Percentiles rank a stretch among this genome's conserved stretches.
These are phyloP conservation scores for Tothia fuscella DNA, from an alignment of 2,329 filamentous ascomycete genomes.

Conservation along the genomic window DNA sequence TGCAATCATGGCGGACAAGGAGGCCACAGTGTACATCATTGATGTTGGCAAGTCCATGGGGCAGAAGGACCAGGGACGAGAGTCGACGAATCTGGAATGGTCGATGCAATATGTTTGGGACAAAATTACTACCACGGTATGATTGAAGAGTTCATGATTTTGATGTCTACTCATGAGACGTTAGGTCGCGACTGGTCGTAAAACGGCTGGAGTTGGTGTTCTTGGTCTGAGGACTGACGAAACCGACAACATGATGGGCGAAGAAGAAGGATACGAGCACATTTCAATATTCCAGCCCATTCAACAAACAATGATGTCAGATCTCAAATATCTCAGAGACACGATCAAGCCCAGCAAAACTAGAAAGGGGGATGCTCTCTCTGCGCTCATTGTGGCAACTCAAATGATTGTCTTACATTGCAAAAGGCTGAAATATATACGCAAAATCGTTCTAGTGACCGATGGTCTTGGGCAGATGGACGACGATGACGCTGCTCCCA, in stretches of 20 bases:
- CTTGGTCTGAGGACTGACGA: constrained; percentile 70
- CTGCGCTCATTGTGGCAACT: constrained; percentile 73
- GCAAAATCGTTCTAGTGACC: constrained; percentile 75
- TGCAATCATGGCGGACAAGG: constrained; percentile 71
- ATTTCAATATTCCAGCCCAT: constrained; percentile 59
- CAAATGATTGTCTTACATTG: constrained; percentile 74
- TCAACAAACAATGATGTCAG: constrained; percentile 44
- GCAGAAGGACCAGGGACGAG: constrained; percentile 55
- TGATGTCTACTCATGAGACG: background rate
- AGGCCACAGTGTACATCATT: constrained; percentile 83
- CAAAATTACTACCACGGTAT: constrained; percentile 65
- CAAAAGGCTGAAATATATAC: constrained; percentile 68
- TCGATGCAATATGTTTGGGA: constrained; percentile 91
- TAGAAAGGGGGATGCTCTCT: constrained; percentile 65
- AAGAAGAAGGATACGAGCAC: constrained; percentile 63
- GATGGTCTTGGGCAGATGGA: constrained; percentile 67
- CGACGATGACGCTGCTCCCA: constrained; percentile 55
- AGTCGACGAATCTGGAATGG: constrained; percentile 76
- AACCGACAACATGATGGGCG: constrained; percentile 53
- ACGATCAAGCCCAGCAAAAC: constrained; percentile 56
- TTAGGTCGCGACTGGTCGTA: constrained; percentile 53
- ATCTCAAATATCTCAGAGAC: constrained; percentile 42
- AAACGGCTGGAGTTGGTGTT: constrained; percentile 65
- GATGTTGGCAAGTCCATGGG: constrained; percentile 84
- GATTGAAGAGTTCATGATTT: constrained; percentile 14